Conservation (phyloP, 495 filamentous ascomycete genomes). For the Neurospora cerealis region DNA sequence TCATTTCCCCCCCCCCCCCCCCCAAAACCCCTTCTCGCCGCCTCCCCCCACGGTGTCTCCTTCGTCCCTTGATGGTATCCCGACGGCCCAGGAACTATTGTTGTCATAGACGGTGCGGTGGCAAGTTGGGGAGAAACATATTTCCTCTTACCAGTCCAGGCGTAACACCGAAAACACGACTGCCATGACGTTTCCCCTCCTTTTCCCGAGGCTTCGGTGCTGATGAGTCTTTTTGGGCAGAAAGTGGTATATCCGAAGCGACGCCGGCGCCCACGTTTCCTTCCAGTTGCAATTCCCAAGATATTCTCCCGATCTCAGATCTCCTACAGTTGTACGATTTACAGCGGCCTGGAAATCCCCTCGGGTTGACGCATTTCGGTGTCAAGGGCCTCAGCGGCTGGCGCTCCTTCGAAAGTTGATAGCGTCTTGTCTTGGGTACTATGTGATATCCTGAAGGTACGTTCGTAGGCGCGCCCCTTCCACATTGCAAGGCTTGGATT, state of each 20-base stretch:
- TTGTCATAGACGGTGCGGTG: not conserved
- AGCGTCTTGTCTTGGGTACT: slow-evolving; percentile 10
- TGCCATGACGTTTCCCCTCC: not conserved
- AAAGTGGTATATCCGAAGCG: slow-evolving; percentile 3
- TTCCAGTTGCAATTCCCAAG: not conserved
- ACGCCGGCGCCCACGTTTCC: not conserved
- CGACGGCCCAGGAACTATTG: not conserved
- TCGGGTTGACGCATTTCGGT: not conserved
- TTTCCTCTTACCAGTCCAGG: not conserved
- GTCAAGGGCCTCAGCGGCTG: not conserved
- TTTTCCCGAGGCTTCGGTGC: slow-evolving; percentile 2
- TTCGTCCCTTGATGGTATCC: not conserved
- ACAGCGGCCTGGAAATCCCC: not conserved
- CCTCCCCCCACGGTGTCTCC: not conserved
- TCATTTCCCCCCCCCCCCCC: not conserved
- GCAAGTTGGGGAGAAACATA: not conserved
- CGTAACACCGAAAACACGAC: not conserved
- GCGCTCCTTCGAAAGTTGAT: slow-evolving; percentile 1
- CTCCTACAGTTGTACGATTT: not conserved
- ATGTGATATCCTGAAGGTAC: slow-evolving; percentile 16
- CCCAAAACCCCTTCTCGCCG: not conserved
- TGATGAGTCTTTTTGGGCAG: slow-evolving; percentile 17
- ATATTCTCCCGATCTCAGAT: not conserved
- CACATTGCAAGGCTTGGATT: not conserved
- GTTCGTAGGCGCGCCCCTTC: slow-evolving; percentile 3